Evolutionary conservation across 2,329 filamentous ascomycete species (phyloP).

Genomic region (Tolypocladium pustulatum): DNA sequence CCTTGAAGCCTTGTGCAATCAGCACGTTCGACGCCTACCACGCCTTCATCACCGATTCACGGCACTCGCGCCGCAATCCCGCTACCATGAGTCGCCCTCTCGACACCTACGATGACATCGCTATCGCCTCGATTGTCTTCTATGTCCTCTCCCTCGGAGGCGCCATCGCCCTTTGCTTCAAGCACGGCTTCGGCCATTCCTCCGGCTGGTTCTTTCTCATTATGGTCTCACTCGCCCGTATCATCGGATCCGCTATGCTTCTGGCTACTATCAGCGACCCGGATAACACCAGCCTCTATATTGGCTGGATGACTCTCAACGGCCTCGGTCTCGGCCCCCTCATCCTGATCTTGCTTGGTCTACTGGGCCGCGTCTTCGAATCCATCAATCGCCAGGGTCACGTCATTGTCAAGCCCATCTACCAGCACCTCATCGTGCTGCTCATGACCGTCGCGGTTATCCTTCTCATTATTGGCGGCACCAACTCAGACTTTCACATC

Average conservation of each 20-base stretch:
- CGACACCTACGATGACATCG: conserved; percentile 18
- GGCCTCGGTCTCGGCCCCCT: conserved; percentile 30
- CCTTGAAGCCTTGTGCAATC: background rate
- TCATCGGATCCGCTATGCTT: conserved; percentile 40
- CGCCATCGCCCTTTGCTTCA: conserved; percentile 31
- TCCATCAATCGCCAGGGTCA: conserved; percentile 32
- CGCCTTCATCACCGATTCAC: background rate
- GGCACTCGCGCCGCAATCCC: background rate
- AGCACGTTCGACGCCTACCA: background rate
- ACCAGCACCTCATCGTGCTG: conserved; percentile 25
- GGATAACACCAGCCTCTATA: conserved; percentile 25
- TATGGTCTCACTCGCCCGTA: conserved; percentile 45
- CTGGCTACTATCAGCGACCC: conserved; percentile 36
- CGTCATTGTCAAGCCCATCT: conserved; percentile 15
- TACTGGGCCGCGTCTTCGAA: conserved; percentile 27
- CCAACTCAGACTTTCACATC: conserved; percentile 12
- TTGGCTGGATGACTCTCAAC: conserved; percentile 21
- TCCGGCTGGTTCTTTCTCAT: conserved; percentile 52
- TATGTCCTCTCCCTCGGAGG: conserved; percentile 17
- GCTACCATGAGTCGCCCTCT: conserved; percentile 10
- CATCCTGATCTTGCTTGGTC: conserved; percentile 28
- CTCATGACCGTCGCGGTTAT: conserved; percentile 30
- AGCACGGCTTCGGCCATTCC: conserved; percentile 42
- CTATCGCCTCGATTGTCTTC: conserved; percentile 20
- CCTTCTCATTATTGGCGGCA: conserved; percentile 21